Base-by-base conservation (phyloP, 169 alveolate genomes). In the Cryptosporidium bovis region DNA sequence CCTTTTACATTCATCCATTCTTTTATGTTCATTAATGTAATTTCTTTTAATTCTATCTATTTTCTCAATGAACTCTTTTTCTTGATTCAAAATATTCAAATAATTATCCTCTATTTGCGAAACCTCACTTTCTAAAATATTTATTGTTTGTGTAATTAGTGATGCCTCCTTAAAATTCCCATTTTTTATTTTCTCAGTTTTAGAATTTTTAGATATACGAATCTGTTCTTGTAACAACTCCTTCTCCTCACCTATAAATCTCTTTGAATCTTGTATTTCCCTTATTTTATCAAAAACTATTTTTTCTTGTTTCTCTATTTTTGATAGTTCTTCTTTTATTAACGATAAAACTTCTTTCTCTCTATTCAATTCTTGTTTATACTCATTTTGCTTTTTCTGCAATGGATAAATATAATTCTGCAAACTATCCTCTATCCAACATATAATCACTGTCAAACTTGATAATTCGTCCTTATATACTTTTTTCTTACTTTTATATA, bases 131-230 rank as follows among this genome's bases (percentile, higher is more conserved):
- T 77, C 53, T 10, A 77, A 64, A 3, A 62, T 34, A 13, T 60
- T 53, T 13, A 77, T 77, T 18, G 85, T 77, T 29, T 77, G 85
- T 34, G 69, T 56, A 77, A 77, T 77, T 27, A 77, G 15, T 16
- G 85, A 77, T 10, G 85, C 85, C 29, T 77, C 85, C 18, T 77
- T 77, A 18, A 77, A 77, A 55, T 77, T 77, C 2, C 71, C 85
- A 13, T 60, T 58, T 31, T 58, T 56, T 13, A 77, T 60, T 24
- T 77, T 77, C 20, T 77, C 85, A 5, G 85, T 58, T 24, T 77
- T 77, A 31, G 85, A 77, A n/a, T 31, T 66, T 40, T 77, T 68
- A 27, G 85, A 56, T 36, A 77, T 18, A 15, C 65, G 36, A 6
- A 77, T 62, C 44, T 77, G 85, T 31, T 77, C 85, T 48, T 77